These are phyloP conservation scores for Psilocybe sp. DNA, from an alignment of 768 basidiomycete genomes.

Conservation along the genomic window DNA sequence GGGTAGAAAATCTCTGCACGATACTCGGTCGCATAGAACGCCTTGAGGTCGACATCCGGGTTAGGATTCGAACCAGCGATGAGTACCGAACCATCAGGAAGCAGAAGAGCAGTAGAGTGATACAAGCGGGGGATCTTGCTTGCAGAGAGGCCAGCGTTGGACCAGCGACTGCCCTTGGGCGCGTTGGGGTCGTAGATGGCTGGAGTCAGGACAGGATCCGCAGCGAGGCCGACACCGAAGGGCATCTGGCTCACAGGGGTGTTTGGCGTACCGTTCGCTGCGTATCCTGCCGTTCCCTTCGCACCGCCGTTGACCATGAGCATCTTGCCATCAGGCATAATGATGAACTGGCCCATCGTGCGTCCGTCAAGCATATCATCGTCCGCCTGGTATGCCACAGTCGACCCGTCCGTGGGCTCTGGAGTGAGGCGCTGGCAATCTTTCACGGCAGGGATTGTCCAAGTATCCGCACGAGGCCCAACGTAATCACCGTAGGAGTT, in stretches of 20 bases:
- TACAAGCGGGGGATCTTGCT: conserved; percentile 80
- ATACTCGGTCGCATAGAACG: conserved; percentile 73
- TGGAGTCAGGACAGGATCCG: conserved; percentile 75
- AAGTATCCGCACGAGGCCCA: conserved; percentile 69
- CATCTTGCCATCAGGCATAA: conserved; percentile 74
- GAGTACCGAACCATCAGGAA: conserved; percentile 85
- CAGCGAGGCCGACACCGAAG: conserved; percentile 68
- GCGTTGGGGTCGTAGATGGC: conserved; percentile 80
- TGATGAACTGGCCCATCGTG: conserved; percentile 94
- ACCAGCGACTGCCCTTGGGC: conserved; percentile 74
- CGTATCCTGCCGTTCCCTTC: conserved; percentile 91
- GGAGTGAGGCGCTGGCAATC: conserved; percentile 87
- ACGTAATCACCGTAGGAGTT: conserved; percentile 74
- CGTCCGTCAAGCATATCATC: conserved; percentile 73
- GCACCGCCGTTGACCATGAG: conserved; percentile 78
- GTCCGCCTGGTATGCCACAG: conserved; percentile 61
- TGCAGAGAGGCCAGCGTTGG: conserved; percentile 56
- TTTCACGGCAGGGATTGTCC: conserved; percentile 61
- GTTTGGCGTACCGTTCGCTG: conserved; percentile 47
- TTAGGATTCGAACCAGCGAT: conserved; percentile 95
- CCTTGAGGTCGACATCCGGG: conserved; percentile 66
- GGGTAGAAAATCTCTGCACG: conserved; percentile 90
- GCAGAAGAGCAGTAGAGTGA: conserved; percentile 85
- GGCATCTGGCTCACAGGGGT: conserved; percentile 57
- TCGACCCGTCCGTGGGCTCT: conserved; percentile 68